Base-by-base conservation (phyloP, 2,329 filamentous ascomycete genomes). In the Dactylellina sp. region DNA sequence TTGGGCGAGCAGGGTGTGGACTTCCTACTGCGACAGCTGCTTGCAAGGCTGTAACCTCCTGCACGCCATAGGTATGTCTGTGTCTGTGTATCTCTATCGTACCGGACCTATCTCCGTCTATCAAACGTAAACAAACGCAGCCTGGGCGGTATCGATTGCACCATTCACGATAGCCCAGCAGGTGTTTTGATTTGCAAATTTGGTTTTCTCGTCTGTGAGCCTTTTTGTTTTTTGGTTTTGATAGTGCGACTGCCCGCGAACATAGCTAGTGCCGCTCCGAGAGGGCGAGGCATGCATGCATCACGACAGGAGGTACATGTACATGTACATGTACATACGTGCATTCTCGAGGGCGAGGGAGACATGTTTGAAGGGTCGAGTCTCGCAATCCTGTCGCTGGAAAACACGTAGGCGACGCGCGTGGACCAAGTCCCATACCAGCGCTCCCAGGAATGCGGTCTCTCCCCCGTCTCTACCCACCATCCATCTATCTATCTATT, bases 361-460 rank as follows among this genome's bases (percentile, higher is more conserved):
- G 28, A 32, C 46, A 59, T 59, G 49, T 44, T 42, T 59, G 62
- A 57, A 40, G 20, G n/a, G n/a, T n/a, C 22, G 14, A 25, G 50
- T 57, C 42, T 65, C 42, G 18, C 61, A 71, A 59, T 72, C 59
- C 59, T 65, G 60, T 72, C 44, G 56, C 60, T 65, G 68, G 49
- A 59, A 72, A 72, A 72, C 68, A 72, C 68, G 68, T 72, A 72
- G 50, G 42, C 44, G 68, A 72, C 68, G 68, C 68, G 68, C 65
- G 68, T 50, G 66, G 18, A 9, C 9, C 22, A n/a, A 46, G 52
- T 46, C 57, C 14, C 50, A 53, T 53, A 57, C 66, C 59, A 42
- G 66, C 62, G 57, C 62, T 71, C 44, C 57, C 65, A 71, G 40
- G 57, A 71, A 71, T 63, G 57, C 50, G 47, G 32, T 7, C n/a